Conservation (phyloP, 1,284 basidiomycete genomes). For the Trametes polyzona region DNA sequence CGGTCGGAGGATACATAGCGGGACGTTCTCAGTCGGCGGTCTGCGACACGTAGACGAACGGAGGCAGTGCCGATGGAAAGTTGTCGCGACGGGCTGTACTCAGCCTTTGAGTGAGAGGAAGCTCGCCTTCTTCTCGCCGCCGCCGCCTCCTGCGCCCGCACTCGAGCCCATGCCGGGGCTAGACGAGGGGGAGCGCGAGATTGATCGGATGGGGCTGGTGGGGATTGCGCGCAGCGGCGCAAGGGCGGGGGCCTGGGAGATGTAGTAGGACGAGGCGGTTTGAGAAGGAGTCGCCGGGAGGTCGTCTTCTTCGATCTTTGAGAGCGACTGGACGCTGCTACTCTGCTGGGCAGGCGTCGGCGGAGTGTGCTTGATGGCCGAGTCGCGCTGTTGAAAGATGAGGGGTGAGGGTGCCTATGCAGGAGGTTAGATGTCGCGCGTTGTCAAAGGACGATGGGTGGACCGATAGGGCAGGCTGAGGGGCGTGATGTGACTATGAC, state of each 20-base stretch:
- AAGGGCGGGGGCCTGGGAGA: background rate
- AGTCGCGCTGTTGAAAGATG: background rate
- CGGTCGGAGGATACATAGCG: no score
- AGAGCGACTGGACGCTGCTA: background rate
- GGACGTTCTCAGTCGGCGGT: no score
- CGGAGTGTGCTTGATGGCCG: background rate
- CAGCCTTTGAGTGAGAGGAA: constrained; percentile 10
- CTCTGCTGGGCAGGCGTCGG: background rate
- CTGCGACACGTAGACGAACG: no score
- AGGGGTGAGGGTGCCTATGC: background rate
- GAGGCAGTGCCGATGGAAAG: background rate
- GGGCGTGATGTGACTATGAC: no score
- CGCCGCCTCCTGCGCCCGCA: no score
- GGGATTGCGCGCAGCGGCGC: background rate
- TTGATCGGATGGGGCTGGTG: background rate
- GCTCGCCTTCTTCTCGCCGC: constrained; percentile 10
- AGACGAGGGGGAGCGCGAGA: background rate
- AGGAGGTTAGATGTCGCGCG: no score
- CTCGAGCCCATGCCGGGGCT: background rate
- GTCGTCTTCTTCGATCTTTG: constrained; percentile 1
- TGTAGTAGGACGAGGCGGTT: background rate
- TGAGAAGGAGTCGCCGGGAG: background rate
- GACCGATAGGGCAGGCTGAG: background rate
- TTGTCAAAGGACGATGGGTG: background rate
- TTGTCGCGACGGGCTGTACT: background rate